Evolutionary conservation across 164 flowering plant species (phyloP).

Genomic region (Kingdonia uniflora): DNA sequence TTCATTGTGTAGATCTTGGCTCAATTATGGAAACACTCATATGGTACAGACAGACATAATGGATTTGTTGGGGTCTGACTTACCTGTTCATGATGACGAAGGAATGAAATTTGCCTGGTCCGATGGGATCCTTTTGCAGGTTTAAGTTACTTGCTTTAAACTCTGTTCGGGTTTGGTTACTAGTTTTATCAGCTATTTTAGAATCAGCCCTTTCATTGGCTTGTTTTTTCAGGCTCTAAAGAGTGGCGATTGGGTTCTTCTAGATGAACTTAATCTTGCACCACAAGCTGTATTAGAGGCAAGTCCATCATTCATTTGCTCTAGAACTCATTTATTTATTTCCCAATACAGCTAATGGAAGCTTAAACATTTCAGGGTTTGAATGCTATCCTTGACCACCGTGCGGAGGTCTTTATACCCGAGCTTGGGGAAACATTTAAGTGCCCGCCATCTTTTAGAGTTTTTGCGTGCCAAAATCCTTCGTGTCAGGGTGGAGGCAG

Average conservation of each 20-base stretch:
- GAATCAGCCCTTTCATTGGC: neutral
- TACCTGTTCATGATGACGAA: constrained; percentile 76
- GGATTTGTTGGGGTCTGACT: constrained; percentile 95
- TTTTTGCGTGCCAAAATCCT: constrained; percentile 99
- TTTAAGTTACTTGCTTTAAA: constrained; percentile 9
- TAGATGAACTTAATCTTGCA: constrained; percentile 98
- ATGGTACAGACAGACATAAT: constrained; percentile 79
- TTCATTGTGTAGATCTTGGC: neutral
- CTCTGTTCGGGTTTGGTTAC: neutral
- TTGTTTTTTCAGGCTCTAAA: constrained; percentile 59
- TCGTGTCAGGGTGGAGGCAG: constrained; percentile 94
- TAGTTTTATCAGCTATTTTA: neutral
- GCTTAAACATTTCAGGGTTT: constrained; percentile 47
- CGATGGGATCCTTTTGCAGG: constrained; percentile 97
- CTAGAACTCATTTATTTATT: neutral
- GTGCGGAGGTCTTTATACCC: constrained; percentile 93
- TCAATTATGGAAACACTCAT: constrained; percentile 1
- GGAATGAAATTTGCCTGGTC: constrained; percentile 97
- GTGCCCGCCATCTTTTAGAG: constrained; percentile 81
- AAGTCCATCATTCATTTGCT: constrained; percentile 3
- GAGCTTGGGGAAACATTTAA: constrained; percentile 66
- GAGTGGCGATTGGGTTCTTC: constrained; percentile 84
- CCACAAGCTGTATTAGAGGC: constrained; percentile 97
- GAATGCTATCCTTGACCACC: constrained; percentile 94
- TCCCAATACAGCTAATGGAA: neutral